Base-by-base conservation (phyloP, 1,284 basidiomycete genomes). In the Peniophora sp. region DNA sequence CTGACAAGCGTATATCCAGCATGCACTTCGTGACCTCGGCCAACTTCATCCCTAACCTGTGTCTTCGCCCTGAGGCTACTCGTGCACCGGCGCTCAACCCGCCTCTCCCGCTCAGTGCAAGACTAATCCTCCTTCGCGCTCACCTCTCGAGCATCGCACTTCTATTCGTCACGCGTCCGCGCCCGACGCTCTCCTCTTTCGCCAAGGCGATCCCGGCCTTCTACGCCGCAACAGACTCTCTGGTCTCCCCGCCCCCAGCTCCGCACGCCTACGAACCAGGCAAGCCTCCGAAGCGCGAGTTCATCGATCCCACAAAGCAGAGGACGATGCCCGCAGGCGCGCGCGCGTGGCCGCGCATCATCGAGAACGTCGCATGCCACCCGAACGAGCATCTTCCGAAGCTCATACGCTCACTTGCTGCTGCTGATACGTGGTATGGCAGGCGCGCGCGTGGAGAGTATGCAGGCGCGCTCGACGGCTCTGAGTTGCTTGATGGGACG, bases 371-470 rank as follows among this genome's bases (percentile, higher is more conserved):
- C 38, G 57, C 81, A 47, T 59, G 71, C 19, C 75, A 81, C 55
- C 77, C 77, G 3, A 79, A 85, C 57, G 80, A 84, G 52, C 85
- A 87, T 60, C 60, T 85, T 2, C 71, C 74, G 53, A 85, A 85
- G 63, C 58, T 73, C 5, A 75, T 81, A 57, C 72, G 84, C 19
- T 67, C 82, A 3, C 63, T 86, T 24, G 71, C 73, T 5, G 75
- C 80, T 62, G 82, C 73, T 57, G 71, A 68, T 0, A 52, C 61
- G n/a, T 49, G 75, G 34, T 83, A 78, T 50, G 79, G 81, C 3
- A 58, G 62, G 24, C 62, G 69, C 8, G 54, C 63, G 3, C 53
- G 67, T 1, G 74, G 74, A 2, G 61, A 63, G 46, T 65, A 65
- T 46, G 55, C 52, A 34, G 55, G 55, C 8, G 56, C 48, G 3